These are phyloP conservation scores for Aspergillaceae sp. DNA, from an alignment of 2,329 filamentous ascomycete species.

Conservation along the genomic window DNA sequence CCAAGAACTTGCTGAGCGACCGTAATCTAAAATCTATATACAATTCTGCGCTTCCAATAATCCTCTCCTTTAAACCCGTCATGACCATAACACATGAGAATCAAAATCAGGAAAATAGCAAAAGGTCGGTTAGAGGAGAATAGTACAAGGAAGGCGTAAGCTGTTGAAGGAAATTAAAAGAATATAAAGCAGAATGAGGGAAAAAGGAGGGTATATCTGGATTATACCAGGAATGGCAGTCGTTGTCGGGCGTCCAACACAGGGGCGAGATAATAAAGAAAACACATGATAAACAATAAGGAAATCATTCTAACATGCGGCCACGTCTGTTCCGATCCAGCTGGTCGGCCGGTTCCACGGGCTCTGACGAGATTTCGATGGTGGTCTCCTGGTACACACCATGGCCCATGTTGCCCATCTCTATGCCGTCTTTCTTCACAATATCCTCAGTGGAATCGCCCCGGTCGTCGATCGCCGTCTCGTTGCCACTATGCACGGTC, in stretches of 20 bases:
- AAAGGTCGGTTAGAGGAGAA: neutral
- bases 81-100: neutral
- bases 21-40: neutral
- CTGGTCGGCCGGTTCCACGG: slow-evolving; percentile 9
- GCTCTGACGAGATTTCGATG: slow-evolving; percentile 33
- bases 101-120: neutral
- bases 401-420: slow-evolving; percentile 22
- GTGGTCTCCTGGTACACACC: slow-evolving; percentile 36
- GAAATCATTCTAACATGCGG: too few species aligned
- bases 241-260: too few species aligned
- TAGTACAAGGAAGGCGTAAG: neutral
- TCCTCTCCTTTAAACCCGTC: neutral
- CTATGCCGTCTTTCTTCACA: slow-evolving; percentile 24
- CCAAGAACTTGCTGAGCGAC: too few species aligned
- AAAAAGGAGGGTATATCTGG: too few species aligned
- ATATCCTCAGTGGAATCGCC: slow-evolving; percentile 40
- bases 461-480: slow-evolving; percentile 15
- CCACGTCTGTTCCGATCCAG: neutral
- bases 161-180: neutral
- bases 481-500: slow-evolving; percentile 11
- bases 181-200: neutral
- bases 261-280: too few species aligned
- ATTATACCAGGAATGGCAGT: too few species aligned
- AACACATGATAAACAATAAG: too few species aligned
- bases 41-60: neutral